Percentiles rank a stretch among this genome's conserved stretches.
Evolutionary conservation across 2,329 filamentous ascomycete species (phyloP).

Genomic region (Monosporascus sp.): DNA sequence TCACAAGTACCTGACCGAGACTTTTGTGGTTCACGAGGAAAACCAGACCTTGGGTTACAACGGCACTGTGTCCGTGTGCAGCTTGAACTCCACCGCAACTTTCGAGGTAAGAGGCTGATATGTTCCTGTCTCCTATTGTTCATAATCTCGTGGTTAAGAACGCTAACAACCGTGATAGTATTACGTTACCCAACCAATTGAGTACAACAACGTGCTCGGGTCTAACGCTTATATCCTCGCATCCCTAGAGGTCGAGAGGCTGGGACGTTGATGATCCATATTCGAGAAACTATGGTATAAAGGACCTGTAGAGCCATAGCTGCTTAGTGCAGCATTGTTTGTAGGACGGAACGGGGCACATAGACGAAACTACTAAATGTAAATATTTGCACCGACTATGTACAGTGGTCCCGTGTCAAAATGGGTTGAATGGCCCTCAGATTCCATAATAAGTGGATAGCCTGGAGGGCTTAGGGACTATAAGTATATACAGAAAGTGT

Average conservation of each 20-base stretch:
- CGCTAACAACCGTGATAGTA: slow-evolving; percentile 24
- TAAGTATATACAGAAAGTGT: too few species aligned
- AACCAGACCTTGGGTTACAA: slow-evolving; percentile 26
- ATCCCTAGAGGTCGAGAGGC: slow-evolving; percentile 29
- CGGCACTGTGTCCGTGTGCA: slow-evolving; percentile 34
- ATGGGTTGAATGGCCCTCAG: too few species aligned
- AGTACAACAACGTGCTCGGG: slow-evolving; percentile 32
- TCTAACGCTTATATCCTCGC: slow-evolving; percentile 32
- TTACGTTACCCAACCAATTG: slow-evolving; percentile 29
- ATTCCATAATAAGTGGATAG: too few species aligned
- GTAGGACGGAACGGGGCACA: too few species aligned
- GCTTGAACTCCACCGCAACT: slow-evolving; percentile 34
- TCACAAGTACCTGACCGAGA: slow-evolving; percentile 17
- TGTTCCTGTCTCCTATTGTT: not conserved
- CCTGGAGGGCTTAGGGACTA: too few species aligned
- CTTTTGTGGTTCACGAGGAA: slow-evolving; percentile 19
- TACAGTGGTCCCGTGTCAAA: too few species aligned
- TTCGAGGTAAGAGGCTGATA: slow-evolving; percentile 24
- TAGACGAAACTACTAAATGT: too few species aligned
- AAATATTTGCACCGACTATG: too few species aligned
- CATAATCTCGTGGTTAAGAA: not conserved
- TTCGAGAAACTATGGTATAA: too few species aligned
- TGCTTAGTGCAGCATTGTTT: too few species aligned
- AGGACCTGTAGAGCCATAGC: too few species aligned
- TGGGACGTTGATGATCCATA: not conserved